These are phyloP conservation scores for Fusarium ramigenum DNA, from an alignment of 2,329 filamentous ascomycete species.

Conservation along the genomic window DNA sequence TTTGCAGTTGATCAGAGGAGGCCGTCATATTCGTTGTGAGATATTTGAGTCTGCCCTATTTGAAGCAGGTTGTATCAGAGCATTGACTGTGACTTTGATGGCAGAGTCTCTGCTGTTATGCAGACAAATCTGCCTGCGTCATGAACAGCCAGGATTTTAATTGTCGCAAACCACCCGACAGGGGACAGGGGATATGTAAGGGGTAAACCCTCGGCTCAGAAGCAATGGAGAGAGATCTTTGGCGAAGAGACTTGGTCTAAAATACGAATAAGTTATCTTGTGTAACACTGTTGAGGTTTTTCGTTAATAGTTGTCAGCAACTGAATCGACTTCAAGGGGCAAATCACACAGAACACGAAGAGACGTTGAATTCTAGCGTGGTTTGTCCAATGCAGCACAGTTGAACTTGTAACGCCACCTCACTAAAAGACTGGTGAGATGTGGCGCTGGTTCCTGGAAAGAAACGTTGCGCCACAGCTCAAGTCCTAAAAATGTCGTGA, in stretches of 20 bases:
- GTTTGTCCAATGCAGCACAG: neutral
- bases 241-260: neutral
- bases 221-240: neutral
- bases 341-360: conserved; percentile 12
- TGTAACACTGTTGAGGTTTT: neutral
- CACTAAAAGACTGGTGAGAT: neutral
- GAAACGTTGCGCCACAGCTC: conserved; percentile 20
- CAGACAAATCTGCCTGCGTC: conserved; percentile 26
- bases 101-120: conserved; percentile 11
- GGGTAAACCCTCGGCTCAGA: neutral
- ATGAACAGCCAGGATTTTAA: conserved; percentile 30
- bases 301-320: neutral
- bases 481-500: neutral
- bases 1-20: conserved; percentile 16
- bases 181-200: conserved; percentile 13
- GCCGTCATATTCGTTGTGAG: conserved; percentile 21
- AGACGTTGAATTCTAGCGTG: conserved; percentile 8
- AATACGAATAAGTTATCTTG: neutral
- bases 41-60: neutral
- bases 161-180: conserved; percentile 23
- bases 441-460: conserved; percentile 21
- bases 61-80: neutral
- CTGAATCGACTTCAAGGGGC: conserved; percentile 17
- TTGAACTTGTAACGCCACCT: conserved; percentile 10
- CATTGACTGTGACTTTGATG: neutral